A percentile compares a stretch with the other conserved stretches of the same genome.
Evolutionary conservation across 345 rosid species (phyloP).

Genomic region (Carallia brachiata): DNA sequence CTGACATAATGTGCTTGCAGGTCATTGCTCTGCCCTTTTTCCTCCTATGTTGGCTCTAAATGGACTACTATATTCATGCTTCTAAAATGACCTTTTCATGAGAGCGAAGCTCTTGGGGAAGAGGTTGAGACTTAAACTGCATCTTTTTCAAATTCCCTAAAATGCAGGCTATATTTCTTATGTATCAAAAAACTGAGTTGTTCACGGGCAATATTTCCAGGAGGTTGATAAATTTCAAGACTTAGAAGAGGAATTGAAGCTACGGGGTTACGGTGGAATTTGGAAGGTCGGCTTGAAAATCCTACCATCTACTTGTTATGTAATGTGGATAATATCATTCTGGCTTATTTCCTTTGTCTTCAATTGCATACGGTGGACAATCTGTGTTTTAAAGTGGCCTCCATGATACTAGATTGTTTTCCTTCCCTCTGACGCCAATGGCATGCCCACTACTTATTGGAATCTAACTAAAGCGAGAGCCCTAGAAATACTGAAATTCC

Average conservation of each 20-base stretch:
- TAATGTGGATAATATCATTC: neutral
- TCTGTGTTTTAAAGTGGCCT: too few species aligned
- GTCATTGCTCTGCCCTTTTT: slow-evolving; percentile 30
- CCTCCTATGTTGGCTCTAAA: too few species aligned
- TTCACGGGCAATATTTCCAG: slow-evolving; percentile 33
- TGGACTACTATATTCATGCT: neutral
- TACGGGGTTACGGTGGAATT: slow-evolving; percentile 67
- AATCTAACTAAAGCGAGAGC: too few species aligned
- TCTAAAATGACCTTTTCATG: neutral
- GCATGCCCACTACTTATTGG: too few species aligned
- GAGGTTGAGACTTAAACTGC: too few species aligned
- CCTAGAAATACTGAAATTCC: too few species aligned
- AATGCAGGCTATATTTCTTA: too few species aligned
- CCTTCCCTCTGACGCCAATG: too few species aligned
- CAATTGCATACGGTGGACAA: neutral
- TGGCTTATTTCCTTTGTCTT: neutral
- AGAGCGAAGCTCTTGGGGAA: too few species aligned
- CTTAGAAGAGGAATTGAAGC: slow-evolving; percentile 62
- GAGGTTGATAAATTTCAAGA: slow-evolving; percentile 93
- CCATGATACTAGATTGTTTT: too few species aligned
- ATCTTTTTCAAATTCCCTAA: too few species aligned
- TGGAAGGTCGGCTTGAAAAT: slow-evolving; percentile 64
- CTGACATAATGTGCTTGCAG: slow-evolving; percentile 97
- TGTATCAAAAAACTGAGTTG: too few species aligned
- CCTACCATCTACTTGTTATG: neutral